These are phyloP conservation scores for Talaromyces atroroseus DNA, from an alignment of 2,329 filamentous ascomycete genomes.

Conservation along the genomic window DNA sequence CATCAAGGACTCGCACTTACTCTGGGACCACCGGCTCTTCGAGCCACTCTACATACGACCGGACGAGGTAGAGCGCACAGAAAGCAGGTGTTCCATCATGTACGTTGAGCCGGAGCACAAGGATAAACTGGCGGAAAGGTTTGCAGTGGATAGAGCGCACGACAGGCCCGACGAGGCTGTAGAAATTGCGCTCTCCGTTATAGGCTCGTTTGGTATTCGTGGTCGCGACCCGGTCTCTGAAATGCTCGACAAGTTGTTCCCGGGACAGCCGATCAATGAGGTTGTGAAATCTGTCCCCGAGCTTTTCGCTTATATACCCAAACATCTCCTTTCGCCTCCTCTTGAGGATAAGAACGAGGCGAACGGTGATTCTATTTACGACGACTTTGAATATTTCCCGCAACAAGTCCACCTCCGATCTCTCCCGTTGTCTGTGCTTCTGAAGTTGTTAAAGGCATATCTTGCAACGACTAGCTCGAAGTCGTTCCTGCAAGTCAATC, in stretches of 20 bases:
- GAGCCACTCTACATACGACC: conserved; percentile 60
- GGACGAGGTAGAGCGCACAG: conserved; percentile 63
- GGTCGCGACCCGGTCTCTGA: conserved; percentile 22
- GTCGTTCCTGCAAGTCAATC: conserved; percentile 9
- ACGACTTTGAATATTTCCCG: conserved; percentile 11
- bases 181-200: conserved; percentile 23
- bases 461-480: neutral
- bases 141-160: conserved; percentile 5
- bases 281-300: conserved; percentile 29
- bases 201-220: conserved; percentile 22
- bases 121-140: conserved; percentile 1
- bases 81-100: conserved; percentile 26
- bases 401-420: conserved; percentile 3
- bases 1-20: conserved; percentile 49
- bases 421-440: neutral
- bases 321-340: neutral
- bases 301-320: conserved; percentile 18
- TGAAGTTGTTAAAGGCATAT: conserved; percentile 6
- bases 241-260: conserved; percentile 27
- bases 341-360: neutral
- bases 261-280: conserved; percentile 24
- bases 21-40: conserved; percentile 65
- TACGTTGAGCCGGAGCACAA: conserved; percentile 31
- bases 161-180: conserved; percentile 15
- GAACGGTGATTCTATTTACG: neutral